These are phyloP conservation scores for Aureobasidium musti DNA, from an alignment of 2,329 filamentous ascomycete species.

Conservation along the genomic window DNA sequence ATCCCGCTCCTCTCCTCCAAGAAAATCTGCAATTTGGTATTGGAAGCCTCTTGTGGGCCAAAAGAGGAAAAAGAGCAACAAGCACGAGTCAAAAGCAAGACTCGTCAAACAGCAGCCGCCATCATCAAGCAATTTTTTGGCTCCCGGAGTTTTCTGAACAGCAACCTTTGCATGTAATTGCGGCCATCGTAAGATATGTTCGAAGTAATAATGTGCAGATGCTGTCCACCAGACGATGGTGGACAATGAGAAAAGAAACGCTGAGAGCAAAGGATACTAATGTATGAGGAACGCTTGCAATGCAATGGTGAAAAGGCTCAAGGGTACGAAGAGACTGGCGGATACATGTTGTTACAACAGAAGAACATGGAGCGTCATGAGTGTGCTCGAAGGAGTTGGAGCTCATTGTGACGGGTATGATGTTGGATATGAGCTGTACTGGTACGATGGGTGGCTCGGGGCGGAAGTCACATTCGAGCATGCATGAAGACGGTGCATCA, in stretches of 20 bases:
- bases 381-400: constrained; percentile 6
- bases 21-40: constrained; percentile 22
- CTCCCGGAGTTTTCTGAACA: neutral
- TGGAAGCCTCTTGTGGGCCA: constrained; percentile 3
- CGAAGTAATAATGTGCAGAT: constrained; percentile 28
- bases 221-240: constrained; percentile 14
- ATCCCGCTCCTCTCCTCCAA: constrained; percentile 1
- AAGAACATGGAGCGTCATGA: constrained; percentile 5
- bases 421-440: constrained; percentile 31
- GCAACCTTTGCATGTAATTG: constrained; percentile 7
- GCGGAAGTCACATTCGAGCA: constrained; percentile 41
- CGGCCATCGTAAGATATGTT: constrained; percentile 29
- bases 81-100: constrained; percentile 22
- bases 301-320: constrained; percentile 34
- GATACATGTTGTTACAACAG: constrained; percentile 37
- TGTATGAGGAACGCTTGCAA: constrained; percentile 33
- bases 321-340: constrained; percentile 35
- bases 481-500: constrained; percentile 34
- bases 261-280: constrained; percentile 21
- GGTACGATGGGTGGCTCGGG: constrained; percentile 35
- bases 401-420: constrained; percentile 26
- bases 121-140: constrained; percentile 12
- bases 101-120: constrained; percentile 1
- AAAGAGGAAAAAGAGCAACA: neutral
- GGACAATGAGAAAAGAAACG: constrained; percentile 24